Conservation (phyloP, 2,329 filamentous ascomycete species). For the Calonectria hawksworthii region DNA sequence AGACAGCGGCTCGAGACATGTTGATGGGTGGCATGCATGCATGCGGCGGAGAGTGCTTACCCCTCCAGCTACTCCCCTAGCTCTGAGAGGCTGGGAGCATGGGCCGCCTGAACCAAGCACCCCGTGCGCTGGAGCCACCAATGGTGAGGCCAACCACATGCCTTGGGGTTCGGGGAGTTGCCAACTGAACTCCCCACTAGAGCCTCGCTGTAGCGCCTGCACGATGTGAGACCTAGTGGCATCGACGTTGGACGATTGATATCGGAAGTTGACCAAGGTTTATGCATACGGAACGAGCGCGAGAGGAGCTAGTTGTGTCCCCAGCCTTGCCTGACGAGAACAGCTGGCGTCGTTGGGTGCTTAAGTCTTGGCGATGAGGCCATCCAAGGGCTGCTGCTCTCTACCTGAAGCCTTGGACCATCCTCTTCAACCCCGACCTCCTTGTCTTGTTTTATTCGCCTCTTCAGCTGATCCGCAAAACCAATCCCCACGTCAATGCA, state of each 20-base stretch:
- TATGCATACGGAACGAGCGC: not conserved
- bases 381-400: not conserved
- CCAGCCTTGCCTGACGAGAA: not conserved
- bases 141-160: not conserved
- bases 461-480: not conserved
- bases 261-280: not conserved
- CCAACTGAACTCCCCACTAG: constrained; percentile 11
- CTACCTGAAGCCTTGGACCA: not conserved
- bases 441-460: not conserved
- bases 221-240: not conserved
- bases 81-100: not conserved
- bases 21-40: not conserved
- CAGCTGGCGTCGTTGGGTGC: not conserved
- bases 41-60: not conserved
- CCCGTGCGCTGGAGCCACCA: not conserved
- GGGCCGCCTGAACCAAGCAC: not conserved
- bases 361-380: not conserved
- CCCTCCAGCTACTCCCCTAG: not conserved
- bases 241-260: not conserved
- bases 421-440: not conserved
- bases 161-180: constrained; percentile 6
- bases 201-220: not conserved
- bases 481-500: not conserved
- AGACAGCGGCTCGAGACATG: not conserved
- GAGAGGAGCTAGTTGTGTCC: not conserved